Evolutionary conservation across 2,329 filamentous ascomycete genomes (phyloP), one percentile per base, ranked within the genome.

Genomic region (Blumeriella jaapii): DNA sequence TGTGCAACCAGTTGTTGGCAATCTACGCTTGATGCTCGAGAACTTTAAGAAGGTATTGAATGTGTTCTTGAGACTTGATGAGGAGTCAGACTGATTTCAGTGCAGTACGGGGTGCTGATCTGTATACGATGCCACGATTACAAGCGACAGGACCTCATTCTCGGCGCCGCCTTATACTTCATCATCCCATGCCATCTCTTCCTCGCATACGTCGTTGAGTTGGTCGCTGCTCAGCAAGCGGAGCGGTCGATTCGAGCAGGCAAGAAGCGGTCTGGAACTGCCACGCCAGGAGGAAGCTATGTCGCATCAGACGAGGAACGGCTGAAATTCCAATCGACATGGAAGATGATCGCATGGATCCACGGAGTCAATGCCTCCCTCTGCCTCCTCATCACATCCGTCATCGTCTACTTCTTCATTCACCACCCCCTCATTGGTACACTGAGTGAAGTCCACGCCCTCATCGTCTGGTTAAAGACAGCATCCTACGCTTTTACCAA

Each of bases 401-500:
- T 77, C 44, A 76, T 86, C 12, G 87, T 98, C 12, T 98, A 94
- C 64, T 89, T 79, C 59, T 71, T 82, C 57, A 83, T 98, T 47
- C 75, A 93, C 59, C 91, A 98, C 59, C 91, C 91, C 0, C 71
- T 93, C 12, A 93, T 98, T 49, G 91, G 91, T 26, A 94, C 86
- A 1, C 63, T 94, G 31, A 86, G 82, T 45, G 83, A 96, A 59
- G 62, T 93, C 41, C 91, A 98, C 56, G 86, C 87, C 45, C 78
- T 96, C 51, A 82, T 96, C 36, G 87, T 96, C 32, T 95, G 87
- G 79, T 71, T 98, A 52, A 98, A 98, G 65, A 87, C 82, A 19
- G 83, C 85, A 45, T 95, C 87, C 0, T 98, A 96, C 55, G 91
- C 89, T 15, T 82, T 96, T 52, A 96, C 91, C 16, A 98, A 98